Evolutionary conservation across 768 basidiomycete species (phyloP), one percentile per base, ranked within the genome.

Genomic region (Guyanaporus albipodus): DNA sequence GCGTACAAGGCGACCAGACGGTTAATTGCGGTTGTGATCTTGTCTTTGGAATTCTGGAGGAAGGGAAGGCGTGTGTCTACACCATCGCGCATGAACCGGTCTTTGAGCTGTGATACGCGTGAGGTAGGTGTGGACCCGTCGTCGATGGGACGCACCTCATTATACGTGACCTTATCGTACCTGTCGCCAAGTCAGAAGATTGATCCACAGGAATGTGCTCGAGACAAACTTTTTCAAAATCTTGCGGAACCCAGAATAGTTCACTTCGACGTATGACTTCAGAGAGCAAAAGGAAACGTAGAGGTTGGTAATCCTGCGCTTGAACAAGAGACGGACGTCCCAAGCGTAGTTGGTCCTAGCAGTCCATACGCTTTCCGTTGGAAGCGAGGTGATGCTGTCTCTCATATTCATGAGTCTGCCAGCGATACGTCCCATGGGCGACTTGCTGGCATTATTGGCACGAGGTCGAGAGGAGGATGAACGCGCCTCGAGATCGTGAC

Each of bases 181-280:
- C 91, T 92, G 50, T n/a, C n/a, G 9, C 9, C 2, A 9, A 2
- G 8, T 55, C 4, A 56, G 46, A 28, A 24, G 22, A 6, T 2
- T 3, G 8, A 31, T 14, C n/a, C 1, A 15, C 2, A 6, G 3
- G 4, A 19, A 36, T 6, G 10, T 4, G 4, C 9, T 6, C 23
- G 40, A n/a, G 24, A 66, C 81, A 47, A 62, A 92, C 87, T 97
- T 97, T 70, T 97, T 97, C 61, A 94, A 64, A 29, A 95, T 93
- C 74, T 97, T 97, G 56, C 91, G 79, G 69, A 97, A 91, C 1
- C 93, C 95, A 0, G 91, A 87, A 62, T 90, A 78, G 64, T 98
- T 98, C 47, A 96, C 71, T 58, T 97, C 91, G 46, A 91, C 82
- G 54, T 91, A 99, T 6, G 91, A 87, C 63, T 77, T 79, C 46